phyloP scores from a whole-genome alignment of 2,329 filamentous ascomycete species.

The Stromatinia cepivora region DNA sequence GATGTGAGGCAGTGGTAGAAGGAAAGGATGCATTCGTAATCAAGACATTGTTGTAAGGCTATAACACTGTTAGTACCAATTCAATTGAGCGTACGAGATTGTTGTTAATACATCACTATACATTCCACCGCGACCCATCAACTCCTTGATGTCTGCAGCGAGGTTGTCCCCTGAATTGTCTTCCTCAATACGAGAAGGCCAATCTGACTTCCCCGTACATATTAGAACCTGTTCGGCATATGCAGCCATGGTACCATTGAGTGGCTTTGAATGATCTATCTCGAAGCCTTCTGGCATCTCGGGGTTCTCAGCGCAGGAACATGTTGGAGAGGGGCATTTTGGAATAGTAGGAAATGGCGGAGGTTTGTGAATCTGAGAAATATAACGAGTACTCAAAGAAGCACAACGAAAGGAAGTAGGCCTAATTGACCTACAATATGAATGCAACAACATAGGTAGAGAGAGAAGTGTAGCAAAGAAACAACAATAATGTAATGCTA shows the following conservation, averaged over 20 bases:
- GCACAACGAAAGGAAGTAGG: not conserved
- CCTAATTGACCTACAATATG: conserved; percentile 2
- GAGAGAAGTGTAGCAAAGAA: not conserved
- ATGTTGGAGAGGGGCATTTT: conserved; percentile 72
- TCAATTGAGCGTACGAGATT: conserved; percentile 18
- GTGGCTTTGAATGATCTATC: conserved; percentile 68
- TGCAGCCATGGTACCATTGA: conserved; percentile 74
- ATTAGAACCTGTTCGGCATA: conserved; percentile 84
- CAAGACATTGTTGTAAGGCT: conserved; percentile 84
- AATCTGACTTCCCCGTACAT: conserved; percentile 77
- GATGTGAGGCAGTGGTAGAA: conserved; percentile 45
- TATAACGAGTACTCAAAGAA: not conserved
- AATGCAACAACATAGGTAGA: not conserved
- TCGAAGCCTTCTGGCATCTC: conserved; percentile 64
- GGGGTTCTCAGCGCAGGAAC: conserved; percentile 69
- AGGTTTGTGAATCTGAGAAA: conserved; percentile 11
- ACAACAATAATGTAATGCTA: not conserved
- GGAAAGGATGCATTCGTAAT: conserved; percentile 75
- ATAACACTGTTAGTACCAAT: conserved; percentile 20
- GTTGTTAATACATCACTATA: conserved; percentile 60
- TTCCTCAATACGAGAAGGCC: conserved; percentile 82
- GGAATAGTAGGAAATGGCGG: conserved; percentile 35
- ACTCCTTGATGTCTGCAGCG: conserved; percentile 68
- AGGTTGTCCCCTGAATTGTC: conserved; percentile 68
- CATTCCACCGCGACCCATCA: conserved; percentile 64